phyloP scores from a whole-genome alignment of 495 filamentous ascomycete genomes.

The Penicillium alfredii region DNA sequence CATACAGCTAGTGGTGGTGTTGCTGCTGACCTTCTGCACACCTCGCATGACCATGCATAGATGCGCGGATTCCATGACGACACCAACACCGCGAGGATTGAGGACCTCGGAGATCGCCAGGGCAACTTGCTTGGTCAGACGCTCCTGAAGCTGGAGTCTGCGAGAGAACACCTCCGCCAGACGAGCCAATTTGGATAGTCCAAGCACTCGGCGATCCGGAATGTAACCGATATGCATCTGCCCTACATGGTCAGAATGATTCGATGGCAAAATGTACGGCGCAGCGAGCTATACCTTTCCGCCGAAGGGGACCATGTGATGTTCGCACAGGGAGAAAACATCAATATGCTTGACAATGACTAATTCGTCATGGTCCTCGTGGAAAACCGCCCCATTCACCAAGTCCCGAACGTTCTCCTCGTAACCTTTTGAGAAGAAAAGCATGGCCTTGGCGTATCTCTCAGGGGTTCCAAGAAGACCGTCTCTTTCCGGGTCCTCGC shows the following conservation, averaged over 20 bases:
- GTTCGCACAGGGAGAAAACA: conserved; percentile 91
- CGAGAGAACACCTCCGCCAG: conserved; percentile 97
- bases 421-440: conserved; percentile 97
- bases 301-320: conserved; percentile 93
- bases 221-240: conserved; percentile 99
- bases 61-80: conserved; percentile 96
- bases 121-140: conserved; percentile 92
- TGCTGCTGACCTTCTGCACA: conserved; percentile 80
- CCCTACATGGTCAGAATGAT: conserved; percentile 13
- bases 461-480: conserved; percentile 82
- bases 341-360: conserved; percentile 98
- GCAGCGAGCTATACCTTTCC: conserved; percentile 90
- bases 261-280: no score
- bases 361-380: conserved; percentile 94
- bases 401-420: conserved; percentile 92
- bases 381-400: conserved; percentile 92
- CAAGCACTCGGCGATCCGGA: conserved; percentile 76
- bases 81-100: conserved; percentile 83
- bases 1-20: conserved; percentile 93
- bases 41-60: conserved; percentile 99
- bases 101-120: conserved; percentile 88
- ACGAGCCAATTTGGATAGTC: conserved; percentile 89
- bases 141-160: conserved; percentile 89
- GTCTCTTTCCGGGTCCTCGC: conserved; percentile 90
- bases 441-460: conserved; percentile 92